Conservation (phyloP, 148 eudicot genomes). For the Pouteria glomerata region DNA sequence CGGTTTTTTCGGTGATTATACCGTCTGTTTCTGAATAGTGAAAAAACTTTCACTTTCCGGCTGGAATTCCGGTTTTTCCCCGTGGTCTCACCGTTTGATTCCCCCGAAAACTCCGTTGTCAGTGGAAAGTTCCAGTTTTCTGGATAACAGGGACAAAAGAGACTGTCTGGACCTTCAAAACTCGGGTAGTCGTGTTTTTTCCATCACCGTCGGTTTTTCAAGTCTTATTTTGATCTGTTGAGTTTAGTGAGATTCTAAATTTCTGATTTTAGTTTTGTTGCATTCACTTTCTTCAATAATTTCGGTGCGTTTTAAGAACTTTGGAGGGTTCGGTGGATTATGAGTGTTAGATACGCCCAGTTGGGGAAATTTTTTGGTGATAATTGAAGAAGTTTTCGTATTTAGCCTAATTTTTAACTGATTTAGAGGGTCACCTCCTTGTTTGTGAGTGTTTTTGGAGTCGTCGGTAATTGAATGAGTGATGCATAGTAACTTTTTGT, state of each 20-base stretch:
- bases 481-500: no score
- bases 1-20: conserved; percentile 3
- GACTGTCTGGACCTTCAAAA: conserved; percentile 7
- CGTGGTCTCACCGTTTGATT: not conserved
- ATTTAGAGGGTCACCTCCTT: no score
- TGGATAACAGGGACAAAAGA: not conserved
- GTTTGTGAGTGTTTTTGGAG: no score
- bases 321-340: no score
- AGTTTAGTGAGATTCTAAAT: not conserved
- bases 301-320: no score
- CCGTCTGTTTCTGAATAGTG: conserved; percentile 4
- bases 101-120: not conserved
- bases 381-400: not conserved
- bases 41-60: not conserved
- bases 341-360: not conserved
- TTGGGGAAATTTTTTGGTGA: not conserved
- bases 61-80: not conserved
- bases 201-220: not conserved
- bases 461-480: no score
- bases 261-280: no score
- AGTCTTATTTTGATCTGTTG: not conserved
- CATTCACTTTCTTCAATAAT: no score
- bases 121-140: not conserved
- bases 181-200: conserved; percentile 12
- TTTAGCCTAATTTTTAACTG: no score